Evolutionary conservation across 2,329 filamentous ascomycete species (phyloP).

Genomic region (Colletotrichum neosansevieriae): DNA sequence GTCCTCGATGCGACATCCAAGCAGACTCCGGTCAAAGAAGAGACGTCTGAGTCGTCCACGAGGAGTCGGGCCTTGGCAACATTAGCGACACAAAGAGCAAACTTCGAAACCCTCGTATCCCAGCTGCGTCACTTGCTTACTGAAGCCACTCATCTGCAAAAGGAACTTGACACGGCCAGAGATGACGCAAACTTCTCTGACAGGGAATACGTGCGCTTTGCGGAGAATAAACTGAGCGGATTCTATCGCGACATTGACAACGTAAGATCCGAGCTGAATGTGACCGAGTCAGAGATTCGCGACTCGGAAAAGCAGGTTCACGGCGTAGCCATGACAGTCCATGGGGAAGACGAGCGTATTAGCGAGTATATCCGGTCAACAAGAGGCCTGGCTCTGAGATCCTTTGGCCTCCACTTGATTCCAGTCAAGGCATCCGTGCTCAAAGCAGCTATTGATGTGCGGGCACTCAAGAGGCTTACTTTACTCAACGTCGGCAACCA

Average conservation of each 20-base stretch:
- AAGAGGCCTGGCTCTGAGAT: constrained; percentile 68
- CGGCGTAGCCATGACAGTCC: constrained; percentile 37
- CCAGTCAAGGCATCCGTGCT: constrained; percentile 71
- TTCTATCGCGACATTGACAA: constrained; percentile 50
- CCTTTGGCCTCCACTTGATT: constrained; percentile 68
- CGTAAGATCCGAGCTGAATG: constrained; percentile 51
- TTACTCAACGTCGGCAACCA: constrained; percentile 74
- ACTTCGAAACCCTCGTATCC: constrained; percentile 49
- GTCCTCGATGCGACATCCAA: background rate
- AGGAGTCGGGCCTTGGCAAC: constrained; percentile 38
- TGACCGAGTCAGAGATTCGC: constrained; percentile 53
- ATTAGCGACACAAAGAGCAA: constrained; percentile 48
- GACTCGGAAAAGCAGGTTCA: constrained; percentile 46
- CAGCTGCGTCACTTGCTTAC: constrained; percentile 50
- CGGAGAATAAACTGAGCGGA: constrained; percentile 47
- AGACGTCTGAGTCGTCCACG: constrained; percentile 11
- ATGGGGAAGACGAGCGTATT: constrained; percentile 47
- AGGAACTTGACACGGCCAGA: constrained; percentile 48
- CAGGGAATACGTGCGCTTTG: constrained; percentile 43
- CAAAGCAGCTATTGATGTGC: constrained; percentile 67
- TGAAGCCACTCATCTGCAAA: constrained; percentile 46
- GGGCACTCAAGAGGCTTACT: constrained; percentile 67
- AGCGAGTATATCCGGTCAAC: constrained; percentile 68
- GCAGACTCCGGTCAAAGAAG: constrained; percentile 36
- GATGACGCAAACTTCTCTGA: constrained; percentile 25